Percentiles rank a stretch among this genome's conserved stretches.
Conservation (phyloP, 768 basidiomycete genomes). For the Peribolospora kevripleyi region DNA sequence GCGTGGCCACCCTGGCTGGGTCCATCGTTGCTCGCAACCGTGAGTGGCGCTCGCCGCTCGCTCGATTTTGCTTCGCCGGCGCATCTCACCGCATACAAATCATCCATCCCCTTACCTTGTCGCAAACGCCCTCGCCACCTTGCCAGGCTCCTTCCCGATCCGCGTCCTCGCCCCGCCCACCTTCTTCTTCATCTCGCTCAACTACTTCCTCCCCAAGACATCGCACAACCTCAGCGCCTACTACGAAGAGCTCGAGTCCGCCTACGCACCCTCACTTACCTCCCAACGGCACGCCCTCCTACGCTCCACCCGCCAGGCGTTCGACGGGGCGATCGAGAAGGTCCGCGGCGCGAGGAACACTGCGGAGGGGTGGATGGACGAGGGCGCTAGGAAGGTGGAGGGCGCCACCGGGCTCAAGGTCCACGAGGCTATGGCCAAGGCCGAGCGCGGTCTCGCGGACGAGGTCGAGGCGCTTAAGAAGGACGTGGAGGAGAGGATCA, state of each 20-base stretch:
- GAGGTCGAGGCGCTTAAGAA: too few species aligned
- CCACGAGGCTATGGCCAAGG: too few species aligned
- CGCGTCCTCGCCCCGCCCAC: slow-evolving; percentile 53
- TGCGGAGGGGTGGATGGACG: too few species aligned
- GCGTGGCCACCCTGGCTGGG: slow-evolving; percentile 63
- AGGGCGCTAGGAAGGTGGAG: too few species aligned
- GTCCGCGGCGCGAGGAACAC: too few species aligned
- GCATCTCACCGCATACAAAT: neutral
- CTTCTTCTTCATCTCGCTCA: slow-evolving; percentile 40
- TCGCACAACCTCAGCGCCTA: slow-evolving; percentile 42
- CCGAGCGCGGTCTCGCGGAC: too few species aligned
- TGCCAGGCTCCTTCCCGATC: slow-evolving; percentile 27
- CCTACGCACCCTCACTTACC: slow-evolving; percentile 35
- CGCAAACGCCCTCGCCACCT: neutral
- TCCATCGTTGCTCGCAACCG: slow-evolving; percentile 68
- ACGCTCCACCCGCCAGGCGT: too few species aligned
- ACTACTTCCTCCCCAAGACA: slow-evolving; percentile 71
- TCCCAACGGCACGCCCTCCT: too few species aligned
- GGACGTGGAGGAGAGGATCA: too few species aligned
- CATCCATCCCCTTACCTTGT: neutral
- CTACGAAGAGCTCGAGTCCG: slow-evolving; percentile 42
- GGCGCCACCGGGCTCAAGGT: too few species aligned
- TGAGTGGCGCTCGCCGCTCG: slow-evolving; percentile 2
- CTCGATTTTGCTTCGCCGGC: neutral
- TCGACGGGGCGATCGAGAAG: too few species aligned